Evolutionary conservation across 805 yeast species (phyloP).

Genomic region (Zygosaccharomyces bisporus): DNA sequence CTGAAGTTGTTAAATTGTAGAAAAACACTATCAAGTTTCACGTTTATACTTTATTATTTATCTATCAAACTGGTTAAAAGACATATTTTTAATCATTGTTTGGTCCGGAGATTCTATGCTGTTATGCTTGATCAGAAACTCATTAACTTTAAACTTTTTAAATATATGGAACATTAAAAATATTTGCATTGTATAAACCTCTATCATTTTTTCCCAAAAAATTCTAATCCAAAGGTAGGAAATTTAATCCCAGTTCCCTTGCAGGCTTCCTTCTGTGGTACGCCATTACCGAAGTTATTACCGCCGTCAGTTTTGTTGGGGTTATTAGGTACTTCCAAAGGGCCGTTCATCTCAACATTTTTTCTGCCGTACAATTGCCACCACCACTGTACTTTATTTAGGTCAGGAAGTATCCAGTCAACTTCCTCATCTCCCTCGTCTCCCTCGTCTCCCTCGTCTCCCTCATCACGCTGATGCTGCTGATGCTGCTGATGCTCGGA

Average conservation of each 20-base stretch:
- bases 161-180: neutral
- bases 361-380: slow-evolving; percentile 73
- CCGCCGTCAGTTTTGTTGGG: neutral
- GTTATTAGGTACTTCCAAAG: neutral
- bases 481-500: slow-evolving; percentile 11
- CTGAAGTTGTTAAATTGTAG: slow-evolving; percentile 33
- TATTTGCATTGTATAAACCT: neutral
- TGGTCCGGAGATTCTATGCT: no score
- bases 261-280: slow-evolving; percentile 6
- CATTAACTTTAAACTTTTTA: neutral
- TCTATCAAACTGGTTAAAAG: no score
- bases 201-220: slow-evolving; percentile 24
- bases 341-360: slow-evolving; percentile 59
- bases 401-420: slow-evolving; percentile 49
- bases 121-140: no score
- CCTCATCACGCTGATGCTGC: slow-evolving; percentile 39
- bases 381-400: slow-evolving; percentile 72
- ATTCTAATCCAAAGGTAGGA: slow-evolving; percentile 26
- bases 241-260: slow-evolving; percentile 16
- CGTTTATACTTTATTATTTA: neutral
- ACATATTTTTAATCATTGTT: no score
- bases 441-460: slow-evolving; percentile 38
- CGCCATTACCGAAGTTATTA: neutral
- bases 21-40: neutral
- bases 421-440: slow-evolving; percentile 33